Conservation (phyloP, 768 basidiomycete genomes). For the Daedaleopsis nitida region DNA sequence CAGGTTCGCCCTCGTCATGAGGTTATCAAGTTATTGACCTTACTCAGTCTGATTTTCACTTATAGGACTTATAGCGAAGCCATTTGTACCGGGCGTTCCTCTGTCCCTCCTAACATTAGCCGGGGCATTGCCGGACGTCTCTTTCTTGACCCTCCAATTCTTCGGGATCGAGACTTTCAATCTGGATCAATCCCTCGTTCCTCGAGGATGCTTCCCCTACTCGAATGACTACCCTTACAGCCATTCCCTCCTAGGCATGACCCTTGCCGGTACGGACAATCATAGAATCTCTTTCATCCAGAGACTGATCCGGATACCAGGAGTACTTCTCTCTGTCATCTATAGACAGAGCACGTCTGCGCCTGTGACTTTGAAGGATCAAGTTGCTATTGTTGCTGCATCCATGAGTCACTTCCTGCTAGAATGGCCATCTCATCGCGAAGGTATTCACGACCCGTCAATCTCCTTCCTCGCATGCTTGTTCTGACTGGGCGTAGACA, state of each 20-base stretch:
- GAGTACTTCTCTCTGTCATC: conserved; percentile 20
- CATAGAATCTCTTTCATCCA: not conserved
- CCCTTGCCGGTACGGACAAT: conserved; percentile 18
- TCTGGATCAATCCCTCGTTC: conserved; percentile 22
- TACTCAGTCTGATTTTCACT: not conserved
- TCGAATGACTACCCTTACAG: conserved; percentile 36
- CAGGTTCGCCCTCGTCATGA: conserved; percentile 5
- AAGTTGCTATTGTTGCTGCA: conserved; percentile 22
- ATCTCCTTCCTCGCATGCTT: too few species aligned
- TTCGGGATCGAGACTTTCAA: conserved; percentile 32
- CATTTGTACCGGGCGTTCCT: conserved; percentile 31
- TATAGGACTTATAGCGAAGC: conserved; percentile 29
- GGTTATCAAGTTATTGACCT: not conserved
- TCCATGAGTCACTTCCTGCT: conserved; percentile 32
- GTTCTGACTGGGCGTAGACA: conserved; percentile 15
- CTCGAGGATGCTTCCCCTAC: conserved; percentile 36
- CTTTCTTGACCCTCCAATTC: conserved; percentile 33
- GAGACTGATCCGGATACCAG: conserved; percentile 1
- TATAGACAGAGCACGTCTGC: conserved; percentile 25
- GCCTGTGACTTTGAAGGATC: conserved; percentile 24
- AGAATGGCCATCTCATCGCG: conserved; percentile 33
- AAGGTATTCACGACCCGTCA: conserved; percentile 14
- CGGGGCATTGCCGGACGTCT: conserved; percentile 29
- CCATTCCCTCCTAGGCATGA: conserved; percentile 33
- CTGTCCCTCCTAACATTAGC: conserved; percentile 30